A percentile compares a stretch with the other conserved stretches of the same genome.
Evolutionary conservation across 257 asterid genomes (phyloP).

Genomic region (Solanum corneliomulleri): DNA sequence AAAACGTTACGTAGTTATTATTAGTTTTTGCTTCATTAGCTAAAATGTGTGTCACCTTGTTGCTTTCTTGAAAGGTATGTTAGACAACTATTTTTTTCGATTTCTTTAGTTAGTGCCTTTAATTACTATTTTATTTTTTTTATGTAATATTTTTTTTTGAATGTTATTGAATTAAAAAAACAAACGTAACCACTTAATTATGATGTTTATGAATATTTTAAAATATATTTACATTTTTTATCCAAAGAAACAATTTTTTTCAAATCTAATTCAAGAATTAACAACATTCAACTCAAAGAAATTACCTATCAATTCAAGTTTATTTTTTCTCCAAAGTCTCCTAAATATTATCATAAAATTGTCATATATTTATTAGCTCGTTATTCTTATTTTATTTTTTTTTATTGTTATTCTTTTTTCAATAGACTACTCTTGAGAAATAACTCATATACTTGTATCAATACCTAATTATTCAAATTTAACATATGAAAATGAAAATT

Average conservation of each 20-base stretch:
- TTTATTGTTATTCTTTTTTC: too few relatives aligned
- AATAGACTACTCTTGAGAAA: not conserved
- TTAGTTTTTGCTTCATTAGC: not conserved
- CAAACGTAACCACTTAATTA: not conserved
- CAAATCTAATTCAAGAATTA: not conserved
- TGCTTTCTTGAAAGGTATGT: too few relatives aligned
- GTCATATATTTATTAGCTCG: not conserved
- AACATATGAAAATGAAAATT: not conserved
- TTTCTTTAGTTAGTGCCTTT: too few relatives aligned
- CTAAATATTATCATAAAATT: too few relatives aligned
- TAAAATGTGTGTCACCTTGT: too few relatives aligned
- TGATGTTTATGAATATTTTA: not conserved
- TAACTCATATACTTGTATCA: not conserved
- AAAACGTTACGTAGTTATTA: not conserved
- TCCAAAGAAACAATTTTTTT: too few relatives aligned
- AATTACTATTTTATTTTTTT: too few relatives aligned
- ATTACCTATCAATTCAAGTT: not conserved
- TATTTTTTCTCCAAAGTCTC: not conserved
- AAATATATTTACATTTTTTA: too few relatives aligned
- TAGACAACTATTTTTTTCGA: rapidly evolving
- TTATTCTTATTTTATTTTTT: too few relatives aligned
- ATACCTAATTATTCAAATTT: not conserved
- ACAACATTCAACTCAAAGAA: not conserved
- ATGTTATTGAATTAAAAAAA: too few relatives aligned
- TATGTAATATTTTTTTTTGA: not conserved